Evolutionary conservation across 2,329 filamentous ascomycete genomes (phyloP), one percentile per base, ranked within the genome.

Genomic region (Leptographium radiaticola): DNA sequence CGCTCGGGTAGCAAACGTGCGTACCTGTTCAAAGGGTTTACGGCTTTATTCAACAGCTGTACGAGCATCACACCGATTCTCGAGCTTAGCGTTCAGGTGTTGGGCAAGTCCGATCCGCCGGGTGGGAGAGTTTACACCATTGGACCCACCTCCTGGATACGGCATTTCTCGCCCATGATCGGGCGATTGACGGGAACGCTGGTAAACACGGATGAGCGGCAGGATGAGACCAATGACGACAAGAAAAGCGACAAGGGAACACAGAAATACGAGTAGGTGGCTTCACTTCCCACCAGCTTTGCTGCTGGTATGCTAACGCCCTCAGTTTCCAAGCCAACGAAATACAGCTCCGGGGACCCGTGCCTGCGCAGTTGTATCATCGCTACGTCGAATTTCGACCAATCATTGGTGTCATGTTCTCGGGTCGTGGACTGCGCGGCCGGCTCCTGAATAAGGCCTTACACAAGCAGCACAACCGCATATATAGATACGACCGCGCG

Each of bases 321-420:
- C 40, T 4, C 62, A 90, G 87, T 67, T 97, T 97, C 69, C 90
- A 95, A 74, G 87, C 91, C 42, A 90, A 89, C 65, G 86, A 96
- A 66, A 83, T 96, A 63, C 91, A 96, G 66, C 76, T 97, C 9
- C 75, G 79, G 47, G 91, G 91, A 0, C 91, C 91, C 0, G 84
- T 93, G 0, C 90, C 91, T 0, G 72, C 80, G 2, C 74, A 82
- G 57, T 74, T 97, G 38, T 95, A 95, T 66, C 90, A 96, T 66
- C 86, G 89, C 60, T 97, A 86, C 64, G 90, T 96, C 55, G 90
- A 95, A 66, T 96, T 96, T 69, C 86, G 83, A 54, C 89, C 90
- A 31, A 88, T 95, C 63, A 86, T 97, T 53, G 87, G 87, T 51
- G 80, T 83, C 59, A 94, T 96, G 83, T 97, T 95, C 69, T 85